These are phyloP conservation scores for Scedosporium apiospermum DNA, from an alignment of 2,329 filamentous ascomycete species.

Conservation along the genomic window DNA sequence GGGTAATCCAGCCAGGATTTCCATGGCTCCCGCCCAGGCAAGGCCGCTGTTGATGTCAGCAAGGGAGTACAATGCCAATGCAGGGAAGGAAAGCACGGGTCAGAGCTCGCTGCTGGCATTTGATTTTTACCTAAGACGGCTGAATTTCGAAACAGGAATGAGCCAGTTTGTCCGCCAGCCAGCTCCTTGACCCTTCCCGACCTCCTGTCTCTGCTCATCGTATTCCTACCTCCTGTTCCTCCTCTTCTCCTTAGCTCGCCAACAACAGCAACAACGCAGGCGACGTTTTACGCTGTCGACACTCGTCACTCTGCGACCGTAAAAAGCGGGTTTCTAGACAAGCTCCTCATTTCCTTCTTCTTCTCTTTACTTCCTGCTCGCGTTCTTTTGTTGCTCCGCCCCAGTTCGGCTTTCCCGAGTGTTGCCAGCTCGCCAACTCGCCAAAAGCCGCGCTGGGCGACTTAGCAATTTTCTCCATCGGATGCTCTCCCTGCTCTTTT, in stretches of 20 bases:
- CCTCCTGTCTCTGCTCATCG: neutral
- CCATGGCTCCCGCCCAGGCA: neutral
- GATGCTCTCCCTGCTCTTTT: neutral
- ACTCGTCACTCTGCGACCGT: neutral
- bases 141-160: conserved; percentile 7
- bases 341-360: neutral
- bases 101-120: neutral
- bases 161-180: neutral
- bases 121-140: neutral
- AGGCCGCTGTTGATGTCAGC: neutral
- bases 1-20: neutral
- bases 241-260: neutral
- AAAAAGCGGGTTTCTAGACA: neutral
- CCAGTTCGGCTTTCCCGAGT: neutral
- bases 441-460: neutral
- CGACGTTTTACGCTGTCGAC: neutral
- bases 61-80: neutral
- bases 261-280: neutral
- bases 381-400: no score
- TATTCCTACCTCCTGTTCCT: neutral
- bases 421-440: neutral
- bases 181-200: neutral
- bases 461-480: neutral
- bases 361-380: neutral
- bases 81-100: neutral